phyloP scores from a whole-genome alignment of 495 filamentous ascomycete genomes.

The Thozetella sp. region DNA sequence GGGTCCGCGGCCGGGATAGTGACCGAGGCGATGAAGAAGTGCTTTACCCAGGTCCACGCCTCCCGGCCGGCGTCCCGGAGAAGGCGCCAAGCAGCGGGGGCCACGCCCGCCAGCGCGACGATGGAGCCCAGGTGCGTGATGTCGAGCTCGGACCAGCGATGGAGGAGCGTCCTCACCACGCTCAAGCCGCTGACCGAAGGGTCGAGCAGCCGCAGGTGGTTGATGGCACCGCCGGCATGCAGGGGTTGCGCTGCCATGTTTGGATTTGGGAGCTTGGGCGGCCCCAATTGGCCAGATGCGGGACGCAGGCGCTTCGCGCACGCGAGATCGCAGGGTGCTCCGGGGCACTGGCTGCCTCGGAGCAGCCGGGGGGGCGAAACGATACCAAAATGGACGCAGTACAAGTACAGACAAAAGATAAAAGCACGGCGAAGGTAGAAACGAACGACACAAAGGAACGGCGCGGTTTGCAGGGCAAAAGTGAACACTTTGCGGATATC shows the following conservation, averaged over 20 bases:
- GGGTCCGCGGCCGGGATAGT: conserved; percentile 27
- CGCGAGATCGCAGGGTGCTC: too few species aligned
- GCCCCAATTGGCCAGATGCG: too few species aligned
- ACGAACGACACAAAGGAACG: too few species aligned
- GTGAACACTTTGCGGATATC: too few species aligned
- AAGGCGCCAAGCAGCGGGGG: conserved; percentile 26
- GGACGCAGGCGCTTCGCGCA: too few species aligned
- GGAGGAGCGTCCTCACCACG: conserved; percentile 22
- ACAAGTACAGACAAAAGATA: too few species aligned
- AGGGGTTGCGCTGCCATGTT: conserved; percentile 20
- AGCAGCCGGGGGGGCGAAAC: too few species aligned
- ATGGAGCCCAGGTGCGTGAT: conserved; percentile 29
- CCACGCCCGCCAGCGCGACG: conserved; percentile 24
- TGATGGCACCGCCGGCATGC: conserved; percentile 20
- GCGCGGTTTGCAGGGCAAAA: too few species aligned
- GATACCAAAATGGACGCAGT: too few species aligned
- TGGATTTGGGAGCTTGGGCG: too few species aligned
- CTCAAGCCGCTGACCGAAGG: conserved; percentile 23
- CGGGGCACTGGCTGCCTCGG: too few species aligned
- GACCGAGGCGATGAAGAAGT: conserved; percentile 28
- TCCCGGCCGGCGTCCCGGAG: conserved; percentile 22
- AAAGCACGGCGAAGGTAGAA: too few species aligned
- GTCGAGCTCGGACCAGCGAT: conserved; percentile 26
- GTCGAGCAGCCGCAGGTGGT: conserved; percentile 18
- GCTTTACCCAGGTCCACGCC: conserved; percentile 26